Base-by-base conservation (phyloP, 805 yeast species). In the Brettanomyces bruxellensis region DNA sequence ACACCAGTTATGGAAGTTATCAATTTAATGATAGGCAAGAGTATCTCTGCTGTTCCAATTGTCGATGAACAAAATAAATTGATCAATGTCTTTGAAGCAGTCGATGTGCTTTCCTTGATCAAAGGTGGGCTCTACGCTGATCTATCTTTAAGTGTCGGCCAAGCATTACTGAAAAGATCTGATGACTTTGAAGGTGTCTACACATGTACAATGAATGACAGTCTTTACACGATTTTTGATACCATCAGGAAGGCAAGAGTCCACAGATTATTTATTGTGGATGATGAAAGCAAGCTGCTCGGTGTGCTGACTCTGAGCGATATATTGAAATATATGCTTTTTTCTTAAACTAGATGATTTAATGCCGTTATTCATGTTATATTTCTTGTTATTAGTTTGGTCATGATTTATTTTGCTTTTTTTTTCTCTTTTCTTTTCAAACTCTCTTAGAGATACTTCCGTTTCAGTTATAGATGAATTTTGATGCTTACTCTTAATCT, bases 151-250 rank as follows among this genome's bases (percentile, higher is more conserved):
- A 83, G 91, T 48, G 96, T 93, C 4, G 99, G 99, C 3, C 97
- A 93, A 64, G 98, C 98, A 0, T 70, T 93, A 45, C 79, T 93
- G 80, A 80, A 95, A 65, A 73, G 96, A 60, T 82, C 95, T 4
- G 96, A 90, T 55, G 97, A 93, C 61, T 93, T 91, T 57, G 98
- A 93, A 65, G 99, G 99, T 49, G 98, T 93, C 12, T 87, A 89
- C 66, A 93, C 98, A 0, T 93, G 99, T 66, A 87, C 97, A 0
- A 73, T 81, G 53, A 76, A 81, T 54, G 99, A 93, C 62, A 75
- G 90, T 51, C 69, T 93, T 48, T 83, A 91, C 50, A 87, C 95
- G 13, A 84, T 93, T 47, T 76, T 93, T 81, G 96, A 90, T 61
- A 90, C 95, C 34, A 88, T 93, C 49, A 78, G 97, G 57, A 85